Evolutionary conservation across 306 rosid species (phyloP), one percentile per base, ranked within the genome.

Genomic region (Vigna unguiculata): DNA sequence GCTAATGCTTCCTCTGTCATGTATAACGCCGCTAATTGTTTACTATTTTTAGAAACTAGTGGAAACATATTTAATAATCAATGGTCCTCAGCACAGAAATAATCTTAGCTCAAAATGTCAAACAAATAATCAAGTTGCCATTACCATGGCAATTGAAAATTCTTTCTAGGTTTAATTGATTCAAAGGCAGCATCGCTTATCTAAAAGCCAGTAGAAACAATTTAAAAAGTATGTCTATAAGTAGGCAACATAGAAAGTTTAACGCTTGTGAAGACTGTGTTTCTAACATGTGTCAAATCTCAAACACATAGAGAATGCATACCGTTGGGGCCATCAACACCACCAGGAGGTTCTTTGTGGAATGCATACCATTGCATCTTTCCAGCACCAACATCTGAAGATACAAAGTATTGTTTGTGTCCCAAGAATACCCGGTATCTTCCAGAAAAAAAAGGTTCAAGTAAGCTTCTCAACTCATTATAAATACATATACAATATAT

Each of bases 341-440:
- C 97, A 84, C 96, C 96, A 15, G 97, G 66, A 59, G 86, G 41
- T 77, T 92, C 97, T 67, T 92, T 74, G 86, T 92, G 82, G 74
- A 92, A 92, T 25, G 93, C 97, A 80, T 92, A 92, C 97, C 97
- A 92, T 84, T 90, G 97, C 97, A 92, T 90, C 89, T 92, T 90
- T 76, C 97, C 97, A 9, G 81, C 91, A 14, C 97, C 97, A 24
- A 93, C 96, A 51, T 93, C 97, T 24, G 97, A 93, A 65, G 97
- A 93, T 62, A 93, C 97, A 3, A 92, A 92, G 89, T 93, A 93
- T 80, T 93, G 96, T 80, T 93, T 93, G 93, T 93, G 97, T 71
- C 97, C 97, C 88, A 93, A 78, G 84, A 93, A 93, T 15, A 93
- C 97, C 21, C 97, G 97, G 78, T 93, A 93, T 88, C 97, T 92